A percentile compares a stretch with the other conserved stretches of the same genome.
These are phyloP conservation scores for Vitis hybrid DNA, from an alignment of 177 flowering plant species.

Conservation along the genomic window DNA sequence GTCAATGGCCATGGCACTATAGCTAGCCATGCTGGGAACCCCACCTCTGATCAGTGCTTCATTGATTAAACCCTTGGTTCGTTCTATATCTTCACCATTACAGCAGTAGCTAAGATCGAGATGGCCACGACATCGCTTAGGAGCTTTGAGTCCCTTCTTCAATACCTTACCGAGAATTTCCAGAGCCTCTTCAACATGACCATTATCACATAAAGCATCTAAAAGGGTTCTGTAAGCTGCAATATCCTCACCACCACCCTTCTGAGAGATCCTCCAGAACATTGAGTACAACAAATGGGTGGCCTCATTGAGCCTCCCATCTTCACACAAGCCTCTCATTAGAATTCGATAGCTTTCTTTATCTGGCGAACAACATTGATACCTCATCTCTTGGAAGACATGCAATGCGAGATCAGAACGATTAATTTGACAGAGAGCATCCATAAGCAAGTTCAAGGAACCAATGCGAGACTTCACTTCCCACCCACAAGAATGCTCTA, in stretches of 20 bases:
- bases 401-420: constrained; percentile 65
- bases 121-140: constrained; percentile 34
- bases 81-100: constrained; percentile 29
- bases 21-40: constrained; percentile 57
- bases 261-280: constrained; percentile 82
- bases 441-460: constrained; percentile 59
- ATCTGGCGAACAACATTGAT: constrained; percentile 58
- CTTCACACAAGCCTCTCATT: constrained; percentile 77
- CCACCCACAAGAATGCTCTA: constrained; percentile 59
- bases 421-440: constrained; percentile 41
- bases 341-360: constrained; percentile 62
- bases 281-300: constrained; percentile 72
- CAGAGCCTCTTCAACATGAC: constrained; percentile 52
- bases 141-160: constrained; percentile 75
- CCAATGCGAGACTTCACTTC: constrained; percentile 53
- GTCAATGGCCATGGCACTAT: constrained; percentile 58
- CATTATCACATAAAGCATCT: constrained; percentile 71
- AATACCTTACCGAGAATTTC: constrained; percentile 64
- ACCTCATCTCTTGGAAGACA: constrained; percentile 67
- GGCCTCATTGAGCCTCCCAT: constrained; percentile 63
- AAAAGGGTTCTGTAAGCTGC: constrained; percentile 67
- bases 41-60: constrained; percentile 58
- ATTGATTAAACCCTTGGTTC: constrained; percentile 48
- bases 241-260: constrained; percentile 81
- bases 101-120: constrained; percentile 30